Evolutionary conservation across 108 stramenopile genomes (phyloP), one percentile per base, ranked within the genome.

Genomic region (Skeletonema potamos): DNA sequence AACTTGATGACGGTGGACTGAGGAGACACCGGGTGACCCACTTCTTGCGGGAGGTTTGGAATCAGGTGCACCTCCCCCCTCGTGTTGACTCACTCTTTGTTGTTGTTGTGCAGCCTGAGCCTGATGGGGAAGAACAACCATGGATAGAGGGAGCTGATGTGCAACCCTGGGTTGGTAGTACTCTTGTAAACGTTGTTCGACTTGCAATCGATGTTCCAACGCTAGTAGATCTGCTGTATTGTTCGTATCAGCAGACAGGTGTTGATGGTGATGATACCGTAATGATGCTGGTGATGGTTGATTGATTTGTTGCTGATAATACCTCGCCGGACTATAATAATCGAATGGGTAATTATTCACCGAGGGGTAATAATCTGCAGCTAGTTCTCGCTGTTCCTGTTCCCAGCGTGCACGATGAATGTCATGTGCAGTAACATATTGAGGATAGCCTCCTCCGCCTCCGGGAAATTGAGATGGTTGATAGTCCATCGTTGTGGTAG

Each of bases 331-430:
- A 51, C 8, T 41, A 24, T 51, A 51, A 22, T 24, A 51, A 22
- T 51, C 48, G 9, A 22, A 22, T 51, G 48, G 48, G 22, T 51
- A 51, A 51, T 51, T 51, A 22, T 9, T 51, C 48, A 6, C 48
- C 0, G 48, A 51, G 22, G 48, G 48, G 22, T 51, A 51, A 24
- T 51, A 51, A 51, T 51, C 48, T 9, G 48, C 48, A 5, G 48
- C 48, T 51, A 51, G 48, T 51, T 51, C 48, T n/a, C 48, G 48
- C 22, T 51, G 48, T n/a, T 51, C 48, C 22, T 51, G 48, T 9
- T 51, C 48, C 48, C 48, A 51, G 20, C 48, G 48, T 51, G 48
- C 48, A 51, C 48, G 48, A 22, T 51, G 48, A 1, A 51, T 51
- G 22, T 51, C 48, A 7, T 51, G 48, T 22, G 48, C 48, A 24